Percentiles rank a stretch among this genome's conserved stretches.
These are phyloP conservation scores for Candolleomyces eurysporus DNA, from an alignment of 768 basidiomycete genomes.

Conservation along the genomic window DNA sequence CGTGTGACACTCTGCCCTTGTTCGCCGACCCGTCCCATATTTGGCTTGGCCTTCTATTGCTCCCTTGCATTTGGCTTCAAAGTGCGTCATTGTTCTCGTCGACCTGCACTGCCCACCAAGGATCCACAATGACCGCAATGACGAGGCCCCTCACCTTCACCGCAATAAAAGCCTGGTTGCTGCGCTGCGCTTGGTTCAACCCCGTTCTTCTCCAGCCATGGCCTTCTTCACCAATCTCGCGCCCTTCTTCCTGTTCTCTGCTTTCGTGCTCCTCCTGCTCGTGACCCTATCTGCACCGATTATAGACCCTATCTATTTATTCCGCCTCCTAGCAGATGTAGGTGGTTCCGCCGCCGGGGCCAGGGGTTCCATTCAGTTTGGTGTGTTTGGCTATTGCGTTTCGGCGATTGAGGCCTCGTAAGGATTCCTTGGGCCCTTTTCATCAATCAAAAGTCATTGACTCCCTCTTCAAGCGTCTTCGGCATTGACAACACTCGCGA, in stretches of 20 bases:
- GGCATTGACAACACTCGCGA: slow-evolving; percentile 37
- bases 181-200: background rate
- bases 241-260: slow-evolving; percentile 45
- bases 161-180: slow-evolving; percentile 10
- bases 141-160: background rate
- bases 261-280: slow-evolving; percentile 61
- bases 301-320: slow-evolving; percentile 54
- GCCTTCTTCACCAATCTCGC: slow-evolving; percentile 30
- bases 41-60: too few relatives aligned
- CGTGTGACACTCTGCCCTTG: background rate
- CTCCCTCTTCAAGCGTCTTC: slow-evolving; percentile 31
- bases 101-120: too few relatives aligned
- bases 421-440: slow-evolving; percentile 16
- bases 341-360: slow-evolving; percentile 26
- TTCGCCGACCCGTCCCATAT: background rate
- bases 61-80: too few relatives aligned
- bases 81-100: too few relatives aligned
- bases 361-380: slow-evolving; percentile 43
- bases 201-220: slow-evolving; percentile 13
- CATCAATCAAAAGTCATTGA: slow-evolving; percentile 1
- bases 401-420: slow-evolving; percentile 45
- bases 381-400: slow-evolving; percentile 66
- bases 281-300: slow-evolving; percentile 62
- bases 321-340: slow-evolving; percentile 41
- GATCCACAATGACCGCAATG: background rate